Evolutionary conservation across 1,284 basidiomycete species (phyloP).

Genomic region (Irpex sp.): DNA sequence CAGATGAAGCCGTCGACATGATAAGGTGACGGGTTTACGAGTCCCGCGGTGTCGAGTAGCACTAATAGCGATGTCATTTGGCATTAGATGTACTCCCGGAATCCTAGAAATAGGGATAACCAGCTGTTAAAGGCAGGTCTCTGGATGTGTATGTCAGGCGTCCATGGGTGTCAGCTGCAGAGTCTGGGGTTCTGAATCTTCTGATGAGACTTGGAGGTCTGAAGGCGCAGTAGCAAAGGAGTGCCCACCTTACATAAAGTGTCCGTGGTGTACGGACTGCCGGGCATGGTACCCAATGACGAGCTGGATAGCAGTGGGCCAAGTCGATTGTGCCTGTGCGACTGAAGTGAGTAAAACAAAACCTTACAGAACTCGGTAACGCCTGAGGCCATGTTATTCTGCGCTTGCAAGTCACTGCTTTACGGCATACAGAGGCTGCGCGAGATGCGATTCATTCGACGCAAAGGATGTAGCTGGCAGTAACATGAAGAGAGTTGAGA

Average conservation of each 20-base stretch:
- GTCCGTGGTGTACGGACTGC: neutral
- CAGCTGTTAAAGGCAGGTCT: too few species aligned
- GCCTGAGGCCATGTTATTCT: too few species aligned
- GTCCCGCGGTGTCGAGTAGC: neutral
- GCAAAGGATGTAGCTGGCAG: too few species aligned
- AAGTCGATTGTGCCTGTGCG: neutral
- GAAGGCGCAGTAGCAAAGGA: neutral
- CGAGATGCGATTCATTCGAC: too few species aligned
- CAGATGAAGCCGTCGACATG: neutral
- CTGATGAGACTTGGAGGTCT: neutral
- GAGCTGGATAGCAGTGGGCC: neutral
- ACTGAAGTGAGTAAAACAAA: neutral
- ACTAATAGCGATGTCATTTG: neutral
- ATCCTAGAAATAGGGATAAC: too few species aligned
- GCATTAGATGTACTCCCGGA: neutral
- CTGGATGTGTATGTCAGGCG: too few species aligned
- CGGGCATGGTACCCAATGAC: neutral
- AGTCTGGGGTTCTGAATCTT: neutral
- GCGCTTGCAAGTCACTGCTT: too few species aligned
- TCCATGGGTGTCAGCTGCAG: neutral
- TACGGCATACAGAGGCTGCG: neutral
- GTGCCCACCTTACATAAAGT: neutral
- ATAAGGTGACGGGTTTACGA: neutral
- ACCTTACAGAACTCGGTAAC: neutral
- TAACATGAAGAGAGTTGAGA: too few species aligned